Conservation (phyloP, 2,329 filamentous ascomycete species). For the Nothopassalora personata region DNA sequence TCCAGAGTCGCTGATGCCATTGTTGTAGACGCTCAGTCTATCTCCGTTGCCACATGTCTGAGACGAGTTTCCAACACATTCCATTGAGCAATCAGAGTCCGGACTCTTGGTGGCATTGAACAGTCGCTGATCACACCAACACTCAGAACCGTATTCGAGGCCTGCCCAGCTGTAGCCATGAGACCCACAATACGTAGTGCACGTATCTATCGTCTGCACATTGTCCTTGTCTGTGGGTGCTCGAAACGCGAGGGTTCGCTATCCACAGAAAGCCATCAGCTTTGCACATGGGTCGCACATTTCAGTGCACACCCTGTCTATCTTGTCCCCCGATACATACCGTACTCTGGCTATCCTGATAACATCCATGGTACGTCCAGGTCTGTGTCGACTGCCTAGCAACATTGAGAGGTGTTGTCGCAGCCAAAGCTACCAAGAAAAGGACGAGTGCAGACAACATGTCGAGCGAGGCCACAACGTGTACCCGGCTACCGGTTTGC, state of each 20-base stretch:
- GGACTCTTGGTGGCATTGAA: constrained; percentile 2
- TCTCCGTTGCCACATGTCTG: constrained; percentile 14
- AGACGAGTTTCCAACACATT: constrained; percentile 10
- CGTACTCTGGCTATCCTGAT: constrained; percentile 5
- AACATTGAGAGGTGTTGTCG: neutral
- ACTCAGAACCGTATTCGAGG: constrained; percentile 7
- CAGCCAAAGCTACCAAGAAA: neutral
- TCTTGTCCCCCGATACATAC: neutral
- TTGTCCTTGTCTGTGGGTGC: constrained; percentile 1
- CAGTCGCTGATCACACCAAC: constrained; percentile 6
- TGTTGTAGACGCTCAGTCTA: constrained; percentile 12
- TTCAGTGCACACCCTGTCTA: neutral
- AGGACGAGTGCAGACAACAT: neutral
- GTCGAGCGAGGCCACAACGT: neutral
- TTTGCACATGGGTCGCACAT: neutral
- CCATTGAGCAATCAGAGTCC: constrained; percentile 16
- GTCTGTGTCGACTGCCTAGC: neutral
- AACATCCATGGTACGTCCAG: constrained; percentile 12
- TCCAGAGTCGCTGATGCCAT: constrained; percentile 3
- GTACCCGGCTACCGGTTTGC: neutral
- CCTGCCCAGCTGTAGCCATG: constrained; percentile 8
- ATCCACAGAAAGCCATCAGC: neutral
- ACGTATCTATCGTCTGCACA: constrained; percentile 5
- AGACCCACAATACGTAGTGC: constrained; percentile 6
- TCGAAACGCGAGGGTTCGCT: constrained; percentile 3